Evolutionary conservation across 345 rosid genomes (phyloP).

Genomic region (Syzygium aqueum): DNA sequence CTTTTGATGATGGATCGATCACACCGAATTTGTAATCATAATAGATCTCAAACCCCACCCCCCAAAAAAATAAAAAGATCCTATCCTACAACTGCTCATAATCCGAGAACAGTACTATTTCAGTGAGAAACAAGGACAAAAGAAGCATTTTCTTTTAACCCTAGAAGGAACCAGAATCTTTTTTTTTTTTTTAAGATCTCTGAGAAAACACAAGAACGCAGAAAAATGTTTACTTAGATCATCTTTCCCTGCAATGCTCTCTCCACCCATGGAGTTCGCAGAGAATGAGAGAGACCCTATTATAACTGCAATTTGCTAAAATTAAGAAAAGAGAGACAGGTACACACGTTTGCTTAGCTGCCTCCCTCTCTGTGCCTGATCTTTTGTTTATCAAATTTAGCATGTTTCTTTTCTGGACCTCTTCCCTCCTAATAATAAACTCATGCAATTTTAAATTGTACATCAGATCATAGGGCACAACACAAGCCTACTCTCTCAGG

Average conservation of each 20-base stretch:
- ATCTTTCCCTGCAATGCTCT: neutral
- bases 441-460: neutral
- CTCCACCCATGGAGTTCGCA: conserved; percentile 3
- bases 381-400: neutral
- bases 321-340: neutral
- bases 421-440: neutral
- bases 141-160: neutral
- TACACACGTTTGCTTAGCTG: conserved; percentile 5
- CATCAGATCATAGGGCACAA: neutral
- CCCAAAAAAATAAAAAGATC: neutral
- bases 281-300: conserved; percentile 1
- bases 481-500: neutral
- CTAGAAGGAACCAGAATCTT: conserved; percentile 27
- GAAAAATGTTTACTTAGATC: neutral
- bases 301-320: conserved; percentile 1
- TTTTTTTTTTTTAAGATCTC: conserved; percentile 20
- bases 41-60: neutral
- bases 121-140: neutral
- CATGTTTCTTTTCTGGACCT: neutral
- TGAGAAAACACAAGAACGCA: conserved; percentile 9
- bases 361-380: neutral
- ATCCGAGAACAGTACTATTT: neutral
- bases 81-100: neutral
- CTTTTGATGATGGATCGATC: neutral
- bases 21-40: neutral